Evolutionary conservation across 1,284 basidiomycete species (phyloP).

Genomic region (Moesziomyces parantarcticus): DNA sequence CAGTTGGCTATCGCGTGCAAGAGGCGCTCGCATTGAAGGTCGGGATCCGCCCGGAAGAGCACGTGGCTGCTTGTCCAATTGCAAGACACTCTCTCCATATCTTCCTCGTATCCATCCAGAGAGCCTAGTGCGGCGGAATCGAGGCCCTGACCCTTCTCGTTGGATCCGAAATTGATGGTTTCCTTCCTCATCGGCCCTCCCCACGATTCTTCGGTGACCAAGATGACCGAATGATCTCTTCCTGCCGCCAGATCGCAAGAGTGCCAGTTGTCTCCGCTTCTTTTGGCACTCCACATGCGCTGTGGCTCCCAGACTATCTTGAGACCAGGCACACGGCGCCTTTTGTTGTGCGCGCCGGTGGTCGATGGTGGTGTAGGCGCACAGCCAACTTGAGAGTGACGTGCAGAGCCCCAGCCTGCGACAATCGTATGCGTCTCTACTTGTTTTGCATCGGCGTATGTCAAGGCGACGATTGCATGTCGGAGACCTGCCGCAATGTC

Average conservation of each 20-base stretch:
- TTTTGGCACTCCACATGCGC: slow-evolving; percentile 20
- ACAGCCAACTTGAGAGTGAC: slow-evolving; percentile 35
- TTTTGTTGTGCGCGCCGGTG: not conserved
- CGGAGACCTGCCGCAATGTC: slow-evolving; percentile 29
- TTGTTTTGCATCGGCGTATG: not conserved
- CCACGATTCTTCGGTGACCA: not conserved
- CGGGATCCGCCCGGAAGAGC: slow-evolving; percentile 1
- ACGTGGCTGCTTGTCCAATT: slow-evolving; percentile 43
- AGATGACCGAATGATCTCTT: slow-evolving; percentile 30
- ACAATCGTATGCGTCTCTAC: slow-evolving; percentile 7
- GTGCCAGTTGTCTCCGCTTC: not conserved
- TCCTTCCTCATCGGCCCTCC: not conserved
- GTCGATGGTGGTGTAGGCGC: slow-evolving; percentile 4
- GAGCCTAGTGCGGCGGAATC: slow-evolving; percentile 1
- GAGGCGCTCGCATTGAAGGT: not conserved
- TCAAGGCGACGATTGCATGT: slow-evolving; percentile 25
- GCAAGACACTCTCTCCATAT: slow-evolving; percentile 25
- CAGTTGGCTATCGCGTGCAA: slow-evolving; percentile 7
- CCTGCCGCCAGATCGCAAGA: slow-evolving; percentile 26
- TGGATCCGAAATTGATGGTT: slow-evolving; percentile 25
- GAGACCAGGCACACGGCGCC: slow-evolving; percentile 16
- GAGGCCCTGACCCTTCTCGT: slow-evolving; percentile 23
- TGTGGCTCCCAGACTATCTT: slow-evolving; percentile 29
- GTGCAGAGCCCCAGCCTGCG: slow-evolving; percentile 44
- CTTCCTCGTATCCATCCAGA: not conserved